Percentiles rank a stretch among this genome's conserved stretches.
phyloP scores from a whole-genome alignment of 148 eudicot genomes.

The Spergularia bocconei region DNA sequence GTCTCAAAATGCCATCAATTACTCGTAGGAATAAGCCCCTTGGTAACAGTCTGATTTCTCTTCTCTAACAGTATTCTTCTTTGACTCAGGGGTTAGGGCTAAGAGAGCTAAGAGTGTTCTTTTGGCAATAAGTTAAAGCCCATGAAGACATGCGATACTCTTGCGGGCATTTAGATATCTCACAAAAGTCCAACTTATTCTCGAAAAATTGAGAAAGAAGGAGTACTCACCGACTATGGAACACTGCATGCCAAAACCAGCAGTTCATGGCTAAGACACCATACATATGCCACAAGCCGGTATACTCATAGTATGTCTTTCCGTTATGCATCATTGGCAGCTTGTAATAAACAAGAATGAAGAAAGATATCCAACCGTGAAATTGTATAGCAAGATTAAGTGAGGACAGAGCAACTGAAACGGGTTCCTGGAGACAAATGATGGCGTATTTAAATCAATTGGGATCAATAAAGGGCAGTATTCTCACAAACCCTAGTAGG shows the following conservation, averaged over 20 bases:
- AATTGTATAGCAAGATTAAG: slow-evolving; percentile 95
- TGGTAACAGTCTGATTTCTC: no score
- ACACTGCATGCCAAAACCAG: slow-evolving; percentile 90
- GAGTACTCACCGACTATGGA: slow-evolving; percentile 70
- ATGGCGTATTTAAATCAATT: not conserved
- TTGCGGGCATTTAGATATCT: not conserved
- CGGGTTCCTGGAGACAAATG: slow-evolving; percentile 66
- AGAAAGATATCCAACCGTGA: slow-evolving; percentile 96
- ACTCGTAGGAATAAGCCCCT: no score
- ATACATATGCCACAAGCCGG: slow-evolving; percentile 84
- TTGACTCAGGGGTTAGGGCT: no score
- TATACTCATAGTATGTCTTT: slow-evolving; percentile 68
- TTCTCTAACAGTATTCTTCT: no score
- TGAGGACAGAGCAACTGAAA: slow-evolving; percentile 77
- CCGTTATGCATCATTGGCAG: slow-evolving; percentile 56
- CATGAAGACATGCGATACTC: no score
- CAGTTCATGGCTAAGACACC: slow-evolving; percentile 84
- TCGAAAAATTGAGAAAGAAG: not conserved
- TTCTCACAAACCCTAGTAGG: not conserved
- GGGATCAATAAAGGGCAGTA: not conserved
- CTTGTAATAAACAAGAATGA: slow-evolving; percentile 84
- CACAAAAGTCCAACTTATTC: no score
- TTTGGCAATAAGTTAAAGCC: no score
- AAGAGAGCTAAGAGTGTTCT: no score
- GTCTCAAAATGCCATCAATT: no score